These are phyloP conservation scores for Phytophthora niederhauseri DNA, from an alignment of 352 stramenopile species.

Conservation along the genomic window DNA sequence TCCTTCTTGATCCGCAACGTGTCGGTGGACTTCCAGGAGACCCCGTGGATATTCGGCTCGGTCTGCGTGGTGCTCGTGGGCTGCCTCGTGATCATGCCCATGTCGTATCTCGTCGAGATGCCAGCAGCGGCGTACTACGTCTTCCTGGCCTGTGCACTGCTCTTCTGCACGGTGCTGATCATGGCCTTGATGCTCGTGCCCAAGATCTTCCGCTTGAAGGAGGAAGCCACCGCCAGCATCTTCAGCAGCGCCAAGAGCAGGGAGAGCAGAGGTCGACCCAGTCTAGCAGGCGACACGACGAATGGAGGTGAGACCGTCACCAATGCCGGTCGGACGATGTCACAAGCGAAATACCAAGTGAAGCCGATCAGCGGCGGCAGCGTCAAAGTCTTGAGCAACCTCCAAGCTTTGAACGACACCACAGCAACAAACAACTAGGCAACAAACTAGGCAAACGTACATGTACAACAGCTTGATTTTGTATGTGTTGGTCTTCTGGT, in stretches of 20 bases:
- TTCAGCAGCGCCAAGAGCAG: constrained; percentile 1
- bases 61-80: constrained; percentile 54
- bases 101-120: constrained; percentile 59
- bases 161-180: constrained; percentile 45
- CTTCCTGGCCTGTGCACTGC: constrained; percentile 32
- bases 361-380: background rate
- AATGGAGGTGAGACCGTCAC: background rate
- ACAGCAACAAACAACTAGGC: constrained; percentile 19
- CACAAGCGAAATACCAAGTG: background rate
- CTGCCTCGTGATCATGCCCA: constrained; percentile 50
- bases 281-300: background rate
- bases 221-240: background rate
- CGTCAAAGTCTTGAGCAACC: background rate
- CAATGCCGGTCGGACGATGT: background rate
- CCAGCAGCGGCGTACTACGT: constrained; percentile 43
- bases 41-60: constrained; percentile 66
- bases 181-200: constrained; percentile 54
- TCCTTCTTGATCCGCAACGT: constrained; percentile 71
- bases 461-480: background rate
- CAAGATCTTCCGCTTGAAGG: constrained; percentile 48
- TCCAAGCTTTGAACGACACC: background rate
- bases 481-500: background rate
- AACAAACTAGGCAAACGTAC: background rate
- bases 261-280: background rate
- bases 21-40: constrained; percentile 72